Base-by-base conservation (phyloP, 495 filamentous ascomycete species). In the Sporormia fimetaria region DNA sequence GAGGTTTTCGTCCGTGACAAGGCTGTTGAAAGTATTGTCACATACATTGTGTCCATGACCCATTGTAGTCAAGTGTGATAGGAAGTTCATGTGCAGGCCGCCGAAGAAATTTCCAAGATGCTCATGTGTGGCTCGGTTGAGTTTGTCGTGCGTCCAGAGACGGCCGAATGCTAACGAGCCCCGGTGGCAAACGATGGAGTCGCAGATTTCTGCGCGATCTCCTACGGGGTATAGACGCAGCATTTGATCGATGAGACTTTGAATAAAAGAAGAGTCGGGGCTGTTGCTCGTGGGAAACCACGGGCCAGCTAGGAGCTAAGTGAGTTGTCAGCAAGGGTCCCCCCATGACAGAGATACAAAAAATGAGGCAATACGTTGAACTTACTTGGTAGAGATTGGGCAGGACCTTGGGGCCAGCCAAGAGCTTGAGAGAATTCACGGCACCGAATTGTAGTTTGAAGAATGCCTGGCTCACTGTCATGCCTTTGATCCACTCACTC, bases 381-480 rank as follows among this genome's bases (percentile, higher is more conserved):
- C 5, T 17, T n/a, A 41, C 29, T 26, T 26, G 23, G 54, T 78
- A 78, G 4, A 70, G 24, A 9, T 48, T 58, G 40, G 75, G 67
- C 6, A 67, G 57, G 2, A 63, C 57, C 3, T 75, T 42, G 0
- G 72, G 70, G 1, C 64, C 60, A 26, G 31, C 44, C n/a, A n/a
- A n/a, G n/a, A n/a, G n/a, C 60, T 81, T 81, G 44, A 69, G 51
- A 50, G 71, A 62, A 54, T 83, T 81, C 47, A 71, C 57, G 4
- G 61, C 62, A 21, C 57, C 60, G 63, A 73, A 81, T 24, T 71
- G 62, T 5, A 76, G 76, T 54, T 78, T 72, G 58, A 76, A 69
- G 62, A 83, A 80, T 1, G 81, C 76, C 22, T 78, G 70, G 24
- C 67, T 73, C 44, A 67, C 70, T 0, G 72, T 76, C 29, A 81